phyloP scores from a whole-genome alignment of 495 filamentous ascomycete genomes.

The Tuber melanosporum region DNA sequence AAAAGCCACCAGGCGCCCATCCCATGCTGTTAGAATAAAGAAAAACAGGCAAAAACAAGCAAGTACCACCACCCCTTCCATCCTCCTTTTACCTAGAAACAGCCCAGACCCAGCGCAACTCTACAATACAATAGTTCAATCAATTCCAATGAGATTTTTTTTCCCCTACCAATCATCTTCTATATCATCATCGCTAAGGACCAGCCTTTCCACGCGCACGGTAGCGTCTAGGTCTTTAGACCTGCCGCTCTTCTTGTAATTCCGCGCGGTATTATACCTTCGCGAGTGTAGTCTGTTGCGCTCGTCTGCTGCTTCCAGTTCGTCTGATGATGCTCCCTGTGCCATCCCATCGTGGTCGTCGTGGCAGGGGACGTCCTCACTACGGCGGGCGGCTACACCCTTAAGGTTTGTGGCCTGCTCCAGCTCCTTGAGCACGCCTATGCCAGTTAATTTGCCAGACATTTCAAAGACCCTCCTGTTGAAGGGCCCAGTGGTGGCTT shows the following conservation, averaged over 20 bases:
- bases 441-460: constrained; percentile 2
- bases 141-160: not conserved
- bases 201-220: constrained; percentile 54
- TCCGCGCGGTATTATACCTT: constrained; percentile 40
- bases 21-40: not conserved
- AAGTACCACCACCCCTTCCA: not conserved
- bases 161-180: constrained; percentile 53
- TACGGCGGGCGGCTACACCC: constrained; percentile 46
- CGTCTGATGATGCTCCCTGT: constrained; percentile 12
- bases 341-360: constrained; percentile 46
- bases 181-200: constrained; percentile 93
- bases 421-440: constrained; percentile 49
- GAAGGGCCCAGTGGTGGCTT: constrained; percentile 27
- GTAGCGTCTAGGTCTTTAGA: constrained; percentile 21
- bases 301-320: constrained; percentile 49
- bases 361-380: constrained; percentile 46
- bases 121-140: not conserved
- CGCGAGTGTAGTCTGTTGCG: constrained; percentile 29
- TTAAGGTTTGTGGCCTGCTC: constrained; percentile 63
- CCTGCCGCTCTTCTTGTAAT: constrained; percentile 24
- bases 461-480: constrained; percentile 9
- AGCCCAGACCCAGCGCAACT: not conserved
- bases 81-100: not conserved
- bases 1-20: not conserved
- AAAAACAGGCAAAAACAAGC: not conserved